phyloP scores from a whole-genome alignment of 2,329 filamentous ascomycete genomes.

The Cercospora citrullina region DNA sequence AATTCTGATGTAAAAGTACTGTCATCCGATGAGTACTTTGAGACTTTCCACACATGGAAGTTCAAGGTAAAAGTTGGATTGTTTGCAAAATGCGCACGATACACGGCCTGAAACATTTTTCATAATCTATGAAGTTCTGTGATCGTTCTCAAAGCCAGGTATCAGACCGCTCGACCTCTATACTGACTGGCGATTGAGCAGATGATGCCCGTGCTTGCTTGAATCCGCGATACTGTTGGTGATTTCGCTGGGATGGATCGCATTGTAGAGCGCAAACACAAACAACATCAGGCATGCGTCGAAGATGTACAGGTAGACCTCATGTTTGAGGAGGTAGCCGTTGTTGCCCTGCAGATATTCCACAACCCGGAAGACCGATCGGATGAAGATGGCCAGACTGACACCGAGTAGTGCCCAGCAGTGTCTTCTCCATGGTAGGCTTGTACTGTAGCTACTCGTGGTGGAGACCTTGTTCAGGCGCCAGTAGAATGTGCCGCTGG shows the following conservation, averaged over 20 bases:
- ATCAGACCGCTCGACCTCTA: background rate
- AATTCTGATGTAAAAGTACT: too few species aligned
- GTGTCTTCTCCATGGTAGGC: conserved; percentile 38
- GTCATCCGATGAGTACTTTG: too few species aligned
- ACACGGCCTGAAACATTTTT: background rate
- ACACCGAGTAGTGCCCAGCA: conserved; percentile 47
- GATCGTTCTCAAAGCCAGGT: background rate
- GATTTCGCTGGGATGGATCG: conserved; percentile 13
- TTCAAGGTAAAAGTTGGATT: too few species aligned
- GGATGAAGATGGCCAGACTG: conserved; percentile 50
- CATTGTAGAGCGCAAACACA: conserved; percentile 4
- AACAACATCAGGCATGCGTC: conserved; percentile 17
- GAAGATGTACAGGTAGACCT: conserved; percentile 29
- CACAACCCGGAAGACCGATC: conserved; percentile 51
- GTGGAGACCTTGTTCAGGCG: conserved; percentile 28
- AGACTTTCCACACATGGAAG: too few species aligned
- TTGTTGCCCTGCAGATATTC: conserved; percentile 50
- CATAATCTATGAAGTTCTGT: background rate
- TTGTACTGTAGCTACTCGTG: background rate
- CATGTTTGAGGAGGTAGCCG: conserved; percentile 46
- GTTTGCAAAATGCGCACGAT: too few species aligned
- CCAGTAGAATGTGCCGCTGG: conserved; percentile 34
- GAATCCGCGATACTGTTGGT: background rate
- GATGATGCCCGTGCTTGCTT: background rate
- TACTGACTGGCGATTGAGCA: background rate